Conservation (phyloP, 208 protist genomes). For the Angomonas ambiguus region DNA sequence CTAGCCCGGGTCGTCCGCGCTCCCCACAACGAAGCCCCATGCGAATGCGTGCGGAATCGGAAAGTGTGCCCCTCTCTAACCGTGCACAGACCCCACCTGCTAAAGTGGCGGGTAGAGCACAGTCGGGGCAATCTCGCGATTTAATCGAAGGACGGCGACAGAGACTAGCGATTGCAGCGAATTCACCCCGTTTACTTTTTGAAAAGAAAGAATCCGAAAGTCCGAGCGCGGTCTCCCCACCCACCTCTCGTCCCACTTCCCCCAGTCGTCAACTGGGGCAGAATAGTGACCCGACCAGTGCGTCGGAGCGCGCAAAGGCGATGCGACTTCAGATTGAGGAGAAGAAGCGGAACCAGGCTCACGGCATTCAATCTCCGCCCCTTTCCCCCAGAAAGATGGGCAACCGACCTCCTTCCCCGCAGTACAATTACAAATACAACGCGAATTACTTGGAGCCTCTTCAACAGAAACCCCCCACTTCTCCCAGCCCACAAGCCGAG, state of each 20-base stretch:
- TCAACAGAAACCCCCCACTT: background rate
- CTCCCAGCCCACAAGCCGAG: background rate
- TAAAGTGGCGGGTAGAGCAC: background rate
- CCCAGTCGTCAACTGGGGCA: background rate
- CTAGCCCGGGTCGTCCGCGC: conserved; percentile 13
- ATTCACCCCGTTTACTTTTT: background rate
- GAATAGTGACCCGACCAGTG: conserved; percentile 6
- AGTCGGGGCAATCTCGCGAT: conserved; percentile 2
- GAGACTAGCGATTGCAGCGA: background rate
- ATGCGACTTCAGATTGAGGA: conserved; percentile 8
- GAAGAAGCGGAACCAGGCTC: conserved; percentile 4
- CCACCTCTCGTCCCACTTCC: background rate
- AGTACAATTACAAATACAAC: background rate
- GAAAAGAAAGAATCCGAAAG: background rate
- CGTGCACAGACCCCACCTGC: background rate
- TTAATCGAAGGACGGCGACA: background rate
- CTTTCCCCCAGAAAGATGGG: background rate
- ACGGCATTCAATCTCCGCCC: background rate
- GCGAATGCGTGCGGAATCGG: conserved; percentile 1
- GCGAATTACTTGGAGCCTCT: background rate
- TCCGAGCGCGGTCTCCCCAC: background rate
- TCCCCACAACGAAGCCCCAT: conserved; percentile 9
- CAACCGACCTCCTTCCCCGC: background rate
- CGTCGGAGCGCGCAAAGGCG: background rate
- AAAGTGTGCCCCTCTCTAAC: background rate